Evolutionary conservation across 177 flowering plant species (phyloP).

Genomic region (Vitis hybrid): DNA sequence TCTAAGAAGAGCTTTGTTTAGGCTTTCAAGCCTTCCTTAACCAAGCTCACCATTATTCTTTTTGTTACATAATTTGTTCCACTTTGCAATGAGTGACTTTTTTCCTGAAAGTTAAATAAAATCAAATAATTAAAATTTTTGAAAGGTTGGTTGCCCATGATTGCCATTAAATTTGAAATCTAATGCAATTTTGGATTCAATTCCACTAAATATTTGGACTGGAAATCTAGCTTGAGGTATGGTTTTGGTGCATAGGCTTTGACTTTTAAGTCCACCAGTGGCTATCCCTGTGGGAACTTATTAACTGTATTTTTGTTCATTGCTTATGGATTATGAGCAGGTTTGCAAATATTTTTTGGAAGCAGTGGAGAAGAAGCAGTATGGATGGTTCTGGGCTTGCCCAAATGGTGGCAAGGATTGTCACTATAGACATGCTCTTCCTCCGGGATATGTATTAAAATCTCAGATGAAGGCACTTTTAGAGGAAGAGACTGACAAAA

Average conservation of each 20-base stretch:
- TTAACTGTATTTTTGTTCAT: not conserved
- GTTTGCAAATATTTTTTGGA: constrained; percentile 94
- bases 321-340: constrained; percentile 34
- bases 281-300: not conserved
- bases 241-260: not conserved
- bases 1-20: too few species aligned
- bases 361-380: constrained; percentile 97
- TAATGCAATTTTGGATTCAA: too few species aligned
- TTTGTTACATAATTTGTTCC: too few species aligned
- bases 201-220: too few species aligned
- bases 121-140: too few species aligned
- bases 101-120: too few species aligned
- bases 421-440: constrained; percentile 96
- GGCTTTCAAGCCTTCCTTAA: too few species aligned
- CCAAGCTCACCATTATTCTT: too few species aligned
- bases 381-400: constrained; percentile 99
- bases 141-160: too few species aligned
- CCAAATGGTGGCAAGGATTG: constrained; percentile 94
- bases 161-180: too few species aligned
- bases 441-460: constrained; percentile 90
- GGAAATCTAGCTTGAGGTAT: too few species aligned
- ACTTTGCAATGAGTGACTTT: too few species aligned
- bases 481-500: constrained; percentile 78
- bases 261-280: not conserved
- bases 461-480: constrained; percentile 97